Conservation (phyloP, 768 basidiomycete genomes). For the Xerocomus spinulosus region DNA sequence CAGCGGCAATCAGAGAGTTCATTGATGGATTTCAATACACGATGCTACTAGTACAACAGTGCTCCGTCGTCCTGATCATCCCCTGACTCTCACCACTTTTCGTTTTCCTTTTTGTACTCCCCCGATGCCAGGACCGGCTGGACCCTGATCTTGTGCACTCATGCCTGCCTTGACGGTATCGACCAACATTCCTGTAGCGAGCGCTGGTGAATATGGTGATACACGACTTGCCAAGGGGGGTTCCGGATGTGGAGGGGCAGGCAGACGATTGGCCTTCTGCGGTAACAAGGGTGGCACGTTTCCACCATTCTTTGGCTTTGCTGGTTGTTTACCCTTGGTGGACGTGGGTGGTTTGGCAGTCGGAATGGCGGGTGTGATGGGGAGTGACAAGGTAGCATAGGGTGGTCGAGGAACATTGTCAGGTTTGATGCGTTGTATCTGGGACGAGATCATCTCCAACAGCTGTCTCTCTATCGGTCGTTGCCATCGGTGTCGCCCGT, state of each 20-base stretch:
- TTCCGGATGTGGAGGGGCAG: slow-evolving; percentile 71
- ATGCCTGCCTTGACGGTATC: slow-evolving; percentile 85
- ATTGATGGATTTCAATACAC: slow-evolving; percentile 17
- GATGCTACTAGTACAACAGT: slow-evolving; percentile 8
- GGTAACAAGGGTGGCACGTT: slow-evolving; percentile 24
- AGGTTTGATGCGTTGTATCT: slow-evolving; percentile 69
- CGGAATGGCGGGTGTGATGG: slow-evolving; percentile 26
- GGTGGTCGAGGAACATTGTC: slow-evolving; percentile 66
- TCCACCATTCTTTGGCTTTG: slow-evolving; percentile 44
- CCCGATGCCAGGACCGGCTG: slow-evolving; percentile 28
- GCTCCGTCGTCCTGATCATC: slow-evolving; percentile 32
- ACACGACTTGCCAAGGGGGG: slow-evolving; percentile 70
- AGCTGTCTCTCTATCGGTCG: slow-evolving; percentile 66
- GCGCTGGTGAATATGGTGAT: slow-evolving; percentile 74
- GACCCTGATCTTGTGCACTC: slow-evolving; percentile 56
- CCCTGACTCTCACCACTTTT: slow-evolving; percentile 74
- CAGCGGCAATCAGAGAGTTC: too few species aligned
- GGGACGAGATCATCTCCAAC: slow-evolving; percentile 66
- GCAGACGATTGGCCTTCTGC: slow-evolving; percentile 42
- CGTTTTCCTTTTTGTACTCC: slow-evolving; percentile 65
- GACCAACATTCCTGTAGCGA: slow-evolving; percentile 72
- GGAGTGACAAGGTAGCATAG: slow-evolving; percentile 39
- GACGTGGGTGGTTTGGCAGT: slow-evolving; percentile 30
- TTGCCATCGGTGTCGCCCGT: background rate
- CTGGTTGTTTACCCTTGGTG: slow-evolving; percentile 48